Evolutionary conservation across 495 filamentous ascomycete genomes (phyloP).

Genomic region (Trichoderma erinaceum): DNA sequence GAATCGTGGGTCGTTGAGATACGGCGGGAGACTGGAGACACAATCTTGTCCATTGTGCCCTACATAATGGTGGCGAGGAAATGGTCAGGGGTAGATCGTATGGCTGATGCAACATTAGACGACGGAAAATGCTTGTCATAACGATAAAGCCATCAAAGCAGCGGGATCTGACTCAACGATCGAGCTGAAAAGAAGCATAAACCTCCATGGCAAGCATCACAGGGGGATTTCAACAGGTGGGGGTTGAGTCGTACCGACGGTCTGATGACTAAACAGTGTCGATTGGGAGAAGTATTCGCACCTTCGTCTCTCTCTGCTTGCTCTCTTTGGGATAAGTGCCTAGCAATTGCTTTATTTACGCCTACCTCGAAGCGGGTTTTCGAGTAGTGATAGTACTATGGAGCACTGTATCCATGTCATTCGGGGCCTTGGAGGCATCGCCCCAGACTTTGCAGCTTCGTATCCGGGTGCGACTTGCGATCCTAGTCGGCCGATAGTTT

Average conservation of each 20-base stretch:
- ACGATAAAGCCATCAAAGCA: neutral
- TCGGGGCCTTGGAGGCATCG: neutral
- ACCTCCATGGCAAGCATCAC: neutral
- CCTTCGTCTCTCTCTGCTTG: neutral
- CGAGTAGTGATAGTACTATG: neutral
- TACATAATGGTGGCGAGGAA: neutral
- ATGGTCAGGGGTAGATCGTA: neutral
- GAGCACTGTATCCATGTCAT: neutral
- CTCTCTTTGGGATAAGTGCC: too few relatives aligned
- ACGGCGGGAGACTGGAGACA: neutral
- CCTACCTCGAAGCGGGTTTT: neutral
- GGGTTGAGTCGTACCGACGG: neutral
- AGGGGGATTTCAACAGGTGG: neutral
- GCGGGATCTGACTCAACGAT: neutral
- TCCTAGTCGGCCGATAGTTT: neutral
- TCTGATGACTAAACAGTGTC: neutral
- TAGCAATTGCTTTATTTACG: too few relatives aligned
- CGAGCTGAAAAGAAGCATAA: neutral
- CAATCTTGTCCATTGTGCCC: neutral
- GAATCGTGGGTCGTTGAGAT: neutral
- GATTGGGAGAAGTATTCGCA: neutral
- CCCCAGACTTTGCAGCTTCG: slow-evolving; percentile 6
- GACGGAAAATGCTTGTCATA: neutral
- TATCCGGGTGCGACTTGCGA: neutral
- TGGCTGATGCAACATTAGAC: neutral